Conservation (phyloP, 2,329 filamentous ascomycete species). For the Neurospora sp. region DNA sequence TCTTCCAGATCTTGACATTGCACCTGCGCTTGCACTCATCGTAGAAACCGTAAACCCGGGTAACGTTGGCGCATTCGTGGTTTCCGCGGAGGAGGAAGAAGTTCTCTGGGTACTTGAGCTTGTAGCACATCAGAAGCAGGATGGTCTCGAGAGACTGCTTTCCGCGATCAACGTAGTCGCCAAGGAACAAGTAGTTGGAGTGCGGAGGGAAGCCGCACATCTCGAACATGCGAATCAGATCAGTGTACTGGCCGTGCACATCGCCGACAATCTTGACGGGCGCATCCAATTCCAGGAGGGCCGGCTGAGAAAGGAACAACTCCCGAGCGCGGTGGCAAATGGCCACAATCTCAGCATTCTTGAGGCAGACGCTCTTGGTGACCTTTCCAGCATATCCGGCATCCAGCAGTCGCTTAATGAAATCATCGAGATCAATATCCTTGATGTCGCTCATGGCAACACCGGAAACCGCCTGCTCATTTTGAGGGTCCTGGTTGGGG, state of each 20-base stretch:
- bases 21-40: constrained; percentile 95
- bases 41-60: constrained; percentile 93
- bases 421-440: constrained; percentile 89
- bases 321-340: constrained; percentile 87
- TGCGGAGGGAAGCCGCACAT: constrained; percentile 95
- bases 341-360: constrained; percentile 93
- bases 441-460: constrained; percentile 89
- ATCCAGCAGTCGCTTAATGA: constrained; percentile 89
- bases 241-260: constrained; percentile 93
- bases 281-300: constrained; percentile 81
- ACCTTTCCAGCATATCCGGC: constrained; percentile 94
- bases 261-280: constrained; percentile 98
- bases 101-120: constrained; percentile 94
- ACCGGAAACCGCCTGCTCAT: constrained; percentile 37
- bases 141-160: constrained; percentile 97
- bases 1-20: constrained; percentile 98
- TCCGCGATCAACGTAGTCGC: constrained; percentile 92
- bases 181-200: constrained; percentile 87
- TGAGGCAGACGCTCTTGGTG: constrained; percentile 92
- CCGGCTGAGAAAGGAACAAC: constrained; percentile 82
- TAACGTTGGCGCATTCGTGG: constrained; percentile 95
- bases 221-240: constrained; percentile 93
- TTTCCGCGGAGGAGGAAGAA: constrained; percentile 93
- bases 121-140: constrained; percentile 85
- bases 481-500: constrained; percentile 32